phyloP scores from a whole-genome alignment of 768 basidiomycete species.

The Scleroderma bovista region DNA sequence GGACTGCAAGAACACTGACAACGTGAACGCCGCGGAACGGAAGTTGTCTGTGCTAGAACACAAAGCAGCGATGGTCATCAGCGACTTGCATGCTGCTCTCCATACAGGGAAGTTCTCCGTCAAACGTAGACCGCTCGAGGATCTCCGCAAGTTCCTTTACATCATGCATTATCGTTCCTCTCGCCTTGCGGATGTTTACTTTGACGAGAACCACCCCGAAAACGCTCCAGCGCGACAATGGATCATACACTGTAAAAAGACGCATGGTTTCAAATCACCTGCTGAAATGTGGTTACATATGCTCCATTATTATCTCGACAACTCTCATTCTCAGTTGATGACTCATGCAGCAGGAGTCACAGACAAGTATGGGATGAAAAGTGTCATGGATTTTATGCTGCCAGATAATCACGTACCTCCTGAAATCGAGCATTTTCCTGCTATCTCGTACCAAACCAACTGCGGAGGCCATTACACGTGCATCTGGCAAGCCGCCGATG shows the following conservation, averaged over 20 bases:
- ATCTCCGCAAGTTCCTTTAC: constrained; percentile 33
- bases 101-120: constrained; percentile 8
- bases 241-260: constrained; percentile 19
- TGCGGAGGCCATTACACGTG: constrained; percentile 29
- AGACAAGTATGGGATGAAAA: not conserved
- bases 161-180: constrained; percentile 30
- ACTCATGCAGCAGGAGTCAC: not conserved
- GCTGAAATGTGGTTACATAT: constrained; percentile 27
- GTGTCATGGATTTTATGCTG: not conserved
- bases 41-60: constrained; percentile 26
- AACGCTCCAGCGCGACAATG: constrained; percentile 17
- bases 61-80: constrained; percentile 20
- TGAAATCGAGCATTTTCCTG: constrained; percentile 14
- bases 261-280: constrained; percentile 13
- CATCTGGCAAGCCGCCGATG: constrained; percentile 32
- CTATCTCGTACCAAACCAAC: constrained; percentile 21
- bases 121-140: constrained; percentile 24
- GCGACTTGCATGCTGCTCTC: constrained; percentile 7
- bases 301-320: constrained; percentile 30
- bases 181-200: constrained; percentile 20
- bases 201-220: constrained; percentile 17
- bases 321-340: constrained; percentile 20
- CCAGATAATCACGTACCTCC: not conserved
- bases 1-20: constrained; percentile 13
- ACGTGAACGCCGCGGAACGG: constrained; percentile 26